Percentiles rank a stretch among this genome's conserved stretches.
Conservation (phyloP, 2,329 filamentous ascomycete species). For the Microdochium trichocladiopsis region DNA sequence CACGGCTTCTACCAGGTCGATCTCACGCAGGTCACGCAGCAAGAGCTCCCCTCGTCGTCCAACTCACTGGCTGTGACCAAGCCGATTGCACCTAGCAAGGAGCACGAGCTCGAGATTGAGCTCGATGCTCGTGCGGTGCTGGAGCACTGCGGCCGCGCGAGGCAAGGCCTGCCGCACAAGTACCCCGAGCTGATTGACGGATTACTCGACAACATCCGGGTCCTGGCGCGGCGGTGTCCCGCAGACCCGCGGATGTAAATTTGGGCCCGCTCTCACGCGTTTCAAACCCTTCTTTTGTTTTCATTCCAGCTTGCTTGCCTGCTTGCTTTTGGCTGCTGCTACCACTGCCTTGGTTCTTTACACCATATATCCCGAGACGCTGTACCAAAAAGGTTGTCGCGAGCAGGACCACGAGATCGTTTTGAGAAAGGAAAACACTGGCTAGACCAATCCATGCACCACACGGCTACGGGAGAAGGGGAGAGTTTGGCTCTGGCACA, state of each 20-base stretch:
- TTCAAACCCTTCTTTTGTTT: too few relatives aligned
- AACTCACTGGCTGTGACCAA: neutral
- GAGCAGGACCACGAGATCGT: too few relatives aligned
- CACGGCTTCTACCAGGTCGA: slow-evolving; percentile 88
- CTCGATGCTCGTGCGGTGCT: slow-evolving; percentile 56
- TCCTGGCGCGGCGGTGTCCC: slow-evolving; percentile 36
- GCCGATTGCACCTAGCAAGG: slow-evolving; percentile 38
- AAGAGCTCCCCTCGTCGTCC: slow-evolving; percentile 26
- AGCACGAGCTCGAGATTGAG: slow-evolving; percentile 79
- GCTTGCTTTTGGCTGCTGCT: too few relatives aligned
- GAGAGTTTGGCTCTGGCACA: too few relatives aligned
- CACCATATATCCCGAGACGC: too few relatives aligned
- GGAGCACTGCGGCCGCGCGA: slow-evolving; percentile 55
- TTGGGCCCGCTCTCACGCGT: too few relatives aligned
- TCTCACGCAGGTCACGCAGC: slow-evolving; percentile 76
- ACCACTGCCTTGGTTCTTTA: too few relatives aligned
- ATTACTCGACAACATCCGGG: slow-evolving; percentile 65
- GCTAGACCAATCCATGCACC: too few relatives aligned
- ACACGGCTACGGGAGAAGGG: too few relatives aligned
- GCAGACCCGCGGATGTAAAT: neutral
- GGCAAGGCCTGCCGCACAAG: slow-evolving; percentile 43
- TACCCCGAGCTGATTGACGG: slow-evolving; percentile 65
- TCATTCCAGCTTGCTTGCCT: too few relatives aligned
- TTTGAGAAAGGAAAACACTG: too few relatives aligned
- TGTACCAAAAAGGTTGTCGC: too few relatives aligned